Evolutionary conservation across 2,329 filamentous ascomycete species (phyloP).

Genomic region (Camillea tinctor): DNA sequence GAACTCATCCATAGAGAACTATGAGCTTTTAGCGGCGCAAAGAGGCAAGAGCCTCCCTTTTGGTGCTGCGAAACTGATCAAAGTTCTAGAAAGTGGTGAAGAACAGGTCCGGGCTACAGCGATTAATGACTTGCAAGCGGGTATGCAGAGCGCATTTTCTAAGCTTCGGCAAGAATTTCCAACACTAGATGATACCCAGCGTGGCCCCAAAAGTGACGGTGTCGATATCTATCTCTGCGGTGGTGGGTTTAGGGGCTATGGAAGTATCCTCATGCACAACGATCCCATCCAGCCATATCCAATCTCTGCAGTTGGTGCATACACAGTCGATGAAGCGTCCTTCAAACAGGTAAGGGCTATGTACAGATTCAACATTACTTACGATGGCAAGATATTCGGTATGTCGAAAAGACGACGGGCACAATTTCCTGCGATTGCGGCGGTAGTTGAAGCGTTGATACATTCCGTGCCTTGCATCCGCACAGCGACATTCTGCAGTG

Average conservation of each 20-base stretch:
- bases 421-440: constrained; percentile 81
- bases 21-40: constrained; percentile 53
- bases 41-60: constrained; percentile 60
- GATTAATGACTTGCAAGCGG: constrained; percentile 52
- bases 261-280: constrained; percentile 81
- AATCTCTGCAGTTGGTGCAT: constrained; percentile 78
- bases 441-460: constrained; percentile 74
- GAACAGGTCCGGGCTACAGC: constrained; percentile 44
- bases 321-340: constrained; percentile 59
- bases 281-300: constrained; percentile 76
- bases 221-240: constrained; percentile 82
- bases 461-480: constrained; percentile 68
- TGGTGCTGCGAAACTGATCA: constrained; percentile 58
- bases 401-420: constrained; percentile 75
- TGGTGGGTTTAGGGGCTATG: constrained; percentile 87
- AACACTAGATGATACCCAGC: constrained; percentile 46
- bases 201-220: constrained; percentile 35
- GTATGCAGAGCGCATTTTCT: constrained; percentile 60
- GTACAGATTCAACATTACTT: constrained; percentile 48
- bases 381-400: constrained; percentile 64
- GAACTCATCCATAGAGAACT: constrained; percentile 45
- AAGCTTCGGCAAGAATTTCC: constrained; percentile 50
- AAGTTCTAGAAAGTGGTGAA: constrained; percentile 44
- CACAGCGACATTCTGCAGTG: constrained; percentile 78
- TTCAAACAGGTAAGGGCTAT: constrained; percentile 58